Base-by-base conservation (phyloP, 495 filamentous ascomycete genomes). In the Penicillium turbatum region DNA sequence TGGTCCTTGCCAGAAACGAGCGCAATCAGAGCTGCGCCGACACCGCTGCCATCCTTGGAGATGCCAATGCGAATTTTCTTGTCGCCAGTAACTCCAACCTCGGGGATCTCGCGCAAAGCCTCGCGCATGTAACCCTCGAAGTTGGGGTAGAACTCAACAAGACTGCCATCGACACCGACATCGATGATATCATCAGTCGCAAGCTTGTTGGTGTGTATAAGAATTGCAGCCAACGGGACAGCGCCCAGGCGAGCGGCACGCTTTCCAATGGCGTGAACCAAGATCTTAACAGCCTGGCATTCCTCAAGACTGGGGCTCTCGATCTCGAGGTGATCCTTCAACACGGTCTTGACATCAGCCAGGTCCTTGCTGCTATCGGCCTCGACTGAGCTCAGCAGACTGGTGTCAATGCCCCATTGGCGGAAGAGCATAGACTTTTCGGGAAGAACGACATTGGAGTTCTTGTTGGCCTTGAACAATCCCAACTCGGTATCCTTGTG, bases 31-130 rank as follows among this genome's bases (percentile, higher is more conserved):
- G 92, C 92, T 8, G 92, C 92, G 26, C 92, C 92, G 42, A 97
- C 92, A 48, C 92, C 92, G 52, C 83, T 87, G 42, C 92, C 92
- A 72, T 97, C 92, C 79, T 93, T 92, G 48, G 92, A 92, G 69
- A 96, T 89, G 11, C 90, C 92, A 60, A 97, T 95, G 37, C 88
- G 78, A 55, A 97, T 81, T 68, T 82, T 86, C 69, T 86, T 84
- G 48, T 92, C 89, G 8, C 89, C 88, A 10, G 78, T 74, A 10
- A 64, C 68, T 10, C 90, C 91, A 59, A 96, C 84, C 50, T 84
- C 80, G 27, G 85, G 76, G 15, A 95, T 79, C 49, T 79, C 80
- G 19, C 82, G 72, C 47, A 96, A 67, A 21, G 87, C 87, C 59
- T 90, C 87, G 21, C 84, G 82, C 64, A 96, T 80, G 69, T 88